A percentile compares a stretch with the other conserved stretches of the same genome.
Evolutionary conservation across 257 asterid species (phyloP).

Genomic region (Nicotiana tabacum): DNA sequence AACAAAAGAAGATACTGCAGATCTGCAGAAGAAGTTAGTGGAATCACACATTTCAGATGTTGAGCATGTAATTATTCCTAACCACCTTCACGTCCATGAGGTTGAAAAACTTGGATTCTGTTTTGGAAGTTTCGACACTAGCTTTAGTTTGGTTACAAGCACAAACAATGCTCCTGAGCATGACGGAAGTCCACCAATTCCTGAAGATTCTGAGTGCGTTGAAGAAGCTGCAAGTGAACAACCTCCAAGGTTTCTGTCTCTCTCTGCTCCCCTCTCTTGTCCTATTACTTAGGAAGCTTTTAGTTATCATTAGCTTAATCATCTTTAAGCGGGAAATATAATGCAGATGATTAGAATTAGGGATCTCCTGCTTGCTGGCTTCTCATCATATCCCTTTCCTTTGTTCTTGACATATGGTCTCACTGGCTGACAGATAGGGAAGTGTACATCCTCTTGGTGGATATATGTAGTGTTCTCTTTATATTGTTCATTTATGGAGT

Average conservation of each 20-base stretch:
- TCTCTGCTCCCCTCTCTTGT: neutral
- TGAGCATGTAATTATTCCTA: conserved; percentile 75
- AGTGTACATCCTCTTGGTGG: too few species aligned
- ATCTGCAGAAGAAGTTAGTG: conserved; percentile 61
- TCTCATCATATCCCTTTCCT: too few species aligned
- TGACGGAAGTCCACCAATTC: conserved; percentile 33
- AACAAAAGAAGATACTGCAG: conserved; percentile 49
- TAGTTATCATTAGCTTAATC: too few species aligned
- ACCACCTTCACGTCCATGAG: conserved; percentile 80
- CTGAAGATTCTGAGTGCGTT: conserved; percentile 51
- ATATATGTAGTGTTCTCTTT: too few species aligned
- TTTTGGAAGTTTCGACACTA: conserved; percentile 89
- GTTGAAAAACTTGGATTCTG: conserved; percentile 81
- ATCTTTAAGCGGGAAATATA: too few species aligned
- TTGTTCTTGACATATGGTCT: too few species aligned
- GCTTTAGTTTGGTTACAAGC: conserved; percentile 50
- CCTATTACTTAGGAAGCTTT: neutral
- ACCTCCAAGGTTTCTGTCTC: conserved; percentile 49
- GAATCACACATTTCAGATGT: conserved; percentile 52
- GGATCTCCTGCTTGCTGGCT: too few species aligned
- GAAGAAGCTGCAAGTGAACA: conserved; percentile 59
- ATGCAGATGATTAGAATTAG: too few species aligned
- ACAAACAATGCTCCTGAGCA: conserved; percentile 33
- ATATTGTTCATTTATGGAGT: too few species aligned
- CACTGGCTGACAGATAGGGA: too few species aligned